Evolutionary conservation across 73 alveolate genomes (phyloP), one percentile per base, ranked within the genome.

Genomic region (Paramecium octaurelia): DNA sequence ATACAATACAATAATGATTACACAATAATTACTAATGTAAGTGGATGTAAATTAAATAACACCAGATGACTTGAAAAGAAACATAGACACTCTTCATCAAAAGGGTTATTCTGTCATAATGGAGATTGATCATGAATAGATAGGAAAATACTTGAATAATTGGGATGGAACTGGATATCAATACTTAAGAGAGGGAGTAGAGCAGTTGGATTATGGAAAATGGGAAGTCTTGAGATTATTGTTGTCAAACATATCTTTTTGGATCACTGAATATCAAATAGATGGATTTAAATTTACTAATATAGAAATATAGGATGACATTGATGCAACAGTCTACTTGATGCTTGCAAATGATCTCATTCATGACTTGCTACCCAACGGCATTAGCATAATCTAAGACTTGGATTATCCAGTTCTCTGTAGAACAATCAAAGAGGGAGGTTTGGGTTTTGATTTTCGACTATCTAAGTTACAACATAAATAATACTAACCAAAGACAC

Each of bases 371-470:
- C 58, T 87, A 86, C 99, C 99, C 8, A 92, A 95, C 36, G 99
- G 99, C 12, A 96, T 98, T 86, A 94, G 99, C 4, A 95, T 98
- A 16, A 99, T 99, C 1, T 99, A 98, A 88, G 99, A 98, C 75
- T 92, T 98, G 9, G 99, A 99, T 64, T 95, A 97, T 98, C 99
- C 99, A 14, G 96, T 99, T n/a, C 95, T 98, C 27, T 97, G 99
- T 70, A 68, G 99, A 29, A 97, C 98, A 6, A 91, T 98, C 24
- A 96, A 95, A 64, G 99, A 98, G n/a, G 99, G 99, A 35, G 99
- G 99, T 1, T 93, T 97, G 46, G 99, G 99, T 18, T 98, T 98
- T 71, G 99, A 98, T 93, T 98, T 92, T 80, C 94, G 99, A 58
- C 93, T 98, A 1, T 27, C 46, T 21, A 64, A 64, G 31, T 64